Conservation (phyloP, 805 yeast species). For the Alloascoidea africana region DNA sequence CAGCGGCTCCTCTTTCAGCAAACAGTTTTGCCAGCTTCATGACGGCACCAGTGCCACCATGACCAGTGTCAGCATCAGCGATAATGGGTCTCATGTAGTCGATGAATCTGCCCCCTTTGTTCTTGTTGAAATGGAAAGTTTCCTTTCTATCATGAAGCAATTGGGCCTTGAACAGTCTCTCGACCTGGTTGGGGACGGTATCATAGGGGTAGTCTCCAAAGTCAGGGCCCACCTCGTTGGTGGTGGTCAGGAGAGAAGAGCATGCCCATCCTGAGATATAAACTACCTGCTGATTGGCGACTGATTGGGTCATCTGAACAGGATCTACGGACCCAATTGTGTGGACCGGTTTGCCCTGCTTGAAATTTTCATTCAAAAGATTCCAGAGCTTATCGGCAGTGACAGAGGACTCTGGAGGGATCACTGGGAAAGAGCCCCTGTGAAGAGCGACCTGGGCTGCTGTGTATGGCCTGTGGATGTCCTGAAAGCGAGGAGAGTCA, state of each 20-base stretch:
- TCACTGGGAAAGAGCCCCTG: slow-evolving; percentile 30
- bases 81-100: slow-evolving; percentile 47
- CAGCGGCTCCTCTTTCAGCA: slow-evolving; percentile 56
- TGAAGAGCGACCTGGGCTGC: slow-evolving; percentile 36
- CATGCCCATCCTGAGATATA: slow-evolving; percentile 54
- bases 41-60: slow-evolving; percentile 45
- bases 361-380: slow-evolving; percentile 24
- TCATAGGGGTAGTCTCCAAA: slow-evolving; percentile 59
- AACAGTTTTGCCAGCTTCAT: slow-evolving; percentile 52
- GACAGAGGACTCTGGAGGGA: slow-evolving; percentile 28
- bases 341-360: slow-evolving; percentile 30
- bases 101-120: slow-evolving; percentile 13
- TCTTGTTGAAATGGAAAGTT: slow-evolving; percentile 9
- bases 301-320: slow-evolving; percentile 42
- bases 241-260: slow-evolving; percentile 38
- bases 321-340: slow-evolving; percentile 52
- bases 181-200: slow-evolving; percentile 55
- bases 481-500: slow-evolving; percentile 28
- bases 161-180: slow-evolving; percentile 42
- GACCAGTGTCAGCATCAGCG: slow-evolving; percentile 58
- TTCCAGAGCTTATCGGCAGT: slow-evolving; percentile 39
- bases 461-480: slow-evolving; percentile 33
- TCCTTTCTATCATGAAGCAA: slow-evolving; percentile 35
- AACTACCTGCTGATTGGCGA: slow-evolving; percentile 33
- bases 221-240: slow-evolving; percentile 51